Evolutionary conservation across 2,329 filamentous ascomycete genomes (phyloP), one percentile per base, ranked within the genome.

Genomic region (Microsporum canis): DNA sequence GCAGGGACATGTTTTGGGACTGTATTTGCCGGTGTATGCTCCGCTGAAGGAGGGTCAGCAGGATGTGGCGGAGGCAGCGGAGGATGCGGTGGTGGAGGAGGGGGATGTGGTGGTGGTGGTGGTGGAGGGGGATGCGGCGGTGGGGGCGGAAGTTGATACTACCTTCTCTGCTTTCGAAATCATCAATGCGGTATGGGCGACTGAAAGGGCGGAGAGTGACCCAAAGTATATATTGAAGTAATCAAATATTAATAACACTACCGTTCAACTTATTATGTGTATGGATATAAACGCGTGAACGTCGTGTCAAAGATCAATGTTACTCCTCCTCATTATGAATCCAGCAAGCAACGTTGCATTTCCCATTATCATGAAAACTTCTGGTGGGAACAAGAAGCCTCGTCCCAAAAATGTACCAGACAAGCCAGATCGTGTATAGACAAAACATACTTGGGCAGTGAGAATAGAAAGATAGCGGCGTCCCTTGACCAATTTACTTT

Each of bases 41-140:
- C 68, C 73, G 67, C 63, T 61, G 62, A 59, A n/a, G 66, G 62
- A 29, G 65, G 63, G 10, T 68, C 66, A n/a, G 67, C 67, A 59
- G 66, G 65, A 27, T 62, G 69, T 14, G 69, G 68, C n/a, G 62
- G 66, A 17, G 65, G 66, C 43, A 66, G 69, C 2, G 82, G 80
- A 45, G 70, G 68, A 31, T 63, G 64, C 14, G 69, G 68, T 38
- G 39, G 39, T 41, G 39, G 39, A 41, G 34, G 34, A 36, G 70
- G 77, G 0, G 73, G 71, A 0, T 75, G 76, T 65, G 73, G 72
- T 5, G 73, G 68, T 51, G 71, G 73, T 27, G 73, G 72, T n/a
- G 68, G 69, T 39, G 76, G 75, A 2, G 72, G 77, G 0, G 75
- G 76, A 0, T 73, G 17, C 17, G 17, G 73, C 1, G 78, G 80